phyloP scores from a whole-genome alignment of 768 basidiomycete species.

The Lactifluus volemus region DNA sequence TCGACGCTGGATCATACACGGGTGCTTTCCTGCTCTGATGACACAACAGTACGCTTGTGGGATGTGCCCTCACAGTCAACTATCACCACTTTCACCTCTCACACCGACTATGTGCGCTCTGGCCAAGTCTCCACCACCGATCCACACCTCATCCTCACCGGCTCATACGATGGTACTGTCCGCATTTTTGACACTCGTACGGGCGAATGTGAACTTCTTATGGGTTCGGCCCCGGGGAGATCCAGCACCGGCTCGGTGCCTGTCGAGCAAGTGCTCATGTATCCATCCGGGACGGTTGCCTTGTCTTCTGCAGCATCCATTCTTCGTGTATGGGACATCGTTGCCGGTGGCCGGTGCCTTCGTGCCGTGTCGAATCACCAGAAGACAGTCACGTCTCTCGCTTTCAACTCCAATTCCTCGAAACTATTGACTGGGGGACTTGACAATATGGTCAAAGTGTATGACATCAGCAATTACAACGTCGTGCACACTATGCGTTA shows the following conservation, averaged over 20 bases:
- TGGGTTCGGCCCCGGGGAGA: slow-evolving; percentile 37
- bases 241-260: slow-evolving; percentile 38
- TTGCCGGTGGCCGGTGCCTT: slow-evolving; percentile 82
- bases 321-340: slow-evolving; percentile 89
- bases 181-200: slow-evolving; percentile 82
- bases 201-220: slow-evolving; percentile 75
- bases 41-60: slow-evolving; percentile 90
- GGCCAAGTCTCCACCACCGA: slow-evolving; percentile 80
- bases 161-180: slow-evolving; percentile 91
- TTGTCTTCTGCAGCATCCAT: slow-evolving; percentile 89
- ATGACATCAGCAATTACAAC: slow-evolving; percentile 88
- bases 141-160: slow-evolving; percentile 80
- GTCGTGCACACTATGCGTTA: slow-evolving; percentile 99
- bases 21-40: slow-evolving; percentile 91
- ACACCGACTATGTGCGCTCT: slow-evolving; percentile 94
- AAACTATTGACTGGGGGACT: slow-evolving; percentile 84
- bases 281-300: slow-evolving; percentile 80
- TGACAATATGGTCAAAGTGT: slow-evolving; percentile 98
- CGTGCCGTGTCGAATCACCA: slow-evolving; percentile 95
- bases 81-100: slow-evolving; percentile 69
- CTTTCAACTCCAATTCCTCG: slow-evolving; percentile 68
- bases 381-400: slow-evolving; percentile 87
- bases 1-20: slow-evolving; percentile 75
- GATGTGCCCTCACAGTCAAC: slow-evolving; percentile 86
- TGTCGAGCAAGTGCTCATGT: slow-evolving; percentile 89